A percentile compares a stretch with the other conserved stretches of the same genome.
Conservation (phyloP, 2,329 filamentous ascomycete species). For the Apiospora pterosperma region DNA sequence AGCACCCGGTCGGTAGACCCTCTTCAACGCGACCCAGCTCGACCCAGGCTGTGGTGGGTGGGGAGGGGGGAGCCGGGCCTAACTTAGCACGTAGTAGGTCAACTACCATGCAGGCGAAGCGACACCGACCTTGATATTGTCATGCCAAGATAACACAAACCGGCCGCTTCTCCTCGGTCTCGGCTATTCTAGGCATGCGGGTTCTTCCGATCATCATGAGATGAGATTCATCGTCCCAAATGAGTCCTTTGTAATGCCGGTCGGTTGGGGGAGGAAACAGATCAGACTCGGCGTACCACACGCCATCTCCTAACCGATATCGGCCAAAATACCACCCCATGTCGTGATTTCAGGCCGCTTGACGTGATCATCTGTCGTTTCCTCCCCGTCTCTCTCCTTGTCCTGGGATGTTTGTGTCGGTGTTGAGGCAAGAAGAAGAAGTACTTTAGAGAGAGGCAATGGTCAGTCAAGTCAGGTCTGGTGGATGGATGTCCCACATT, state of each 20-base stretch:
- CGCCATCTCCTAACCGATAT: neutral
- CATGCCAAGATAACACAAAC: neutral
- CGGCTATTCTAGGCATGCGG: neutral
- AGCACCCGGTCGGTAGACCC: neutral
- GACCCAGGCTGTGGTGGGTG: neutral
- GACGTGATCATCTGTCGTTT: too few species aligned
- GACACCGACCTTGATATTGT: neutral
- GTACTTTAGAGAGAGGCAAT: neutral
- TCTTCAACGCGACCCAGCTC: neutral
- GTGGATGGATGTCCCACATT: neutral
- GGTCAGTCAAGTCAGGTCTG: neutral
- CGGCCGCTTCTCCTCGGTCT: neutral
- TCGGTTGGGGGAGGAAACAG: neutral
- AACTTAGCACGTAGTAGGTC: too few species aligned
- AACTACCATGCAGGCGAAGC: neutral
- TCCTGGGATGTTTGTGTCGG: neutral
- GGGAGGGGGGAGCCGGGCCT: too few species aligned
- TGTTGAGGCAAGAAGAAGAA: too few species aligned
- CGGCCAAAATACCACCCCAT: neutral
- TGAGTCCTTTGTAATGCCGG: neutral
- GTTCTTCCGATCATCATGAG: neutral
- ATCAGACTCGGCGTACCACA: neutral
- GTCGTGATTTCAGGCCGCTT: neutral
- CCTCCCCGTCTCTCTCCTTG: neutral
- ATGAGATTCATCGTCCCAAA: neutral